A percentile compares a stretch with the other conserved stretches of the same genome.
Conservation (phyloP, 2,329 filamentous ascomycete genomes). For the Hypoxylon sp. region DNA sequence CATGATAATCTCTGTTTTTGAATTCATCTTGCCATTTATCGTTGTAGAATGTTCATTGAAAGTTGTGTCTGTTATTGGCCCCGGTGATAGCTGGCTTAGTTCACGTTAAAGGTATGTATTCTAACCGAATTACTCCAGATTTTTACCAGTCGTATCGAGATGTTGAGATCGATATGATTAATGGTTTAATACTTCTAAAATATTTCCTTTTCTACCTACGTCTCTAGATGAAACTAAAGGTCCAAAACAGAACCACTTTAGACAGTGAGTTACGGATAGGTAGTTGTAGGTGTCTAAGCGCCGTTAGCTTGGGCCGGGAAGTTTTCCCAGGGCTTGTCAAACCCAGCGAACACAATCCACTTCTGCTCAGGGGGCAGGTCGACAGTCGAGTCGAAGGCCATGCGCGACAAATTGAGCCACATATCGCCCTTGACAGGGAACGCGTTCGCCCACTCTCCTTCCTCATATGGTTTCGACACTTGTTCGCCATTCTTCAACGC, state of each 20-base stretch:
- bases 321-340: conserved; percentile 27
- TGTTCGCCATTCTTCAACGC: conserved; percentile 53
- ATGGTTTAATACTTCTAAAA: neutral
- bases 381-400: conserved; percentile 44
- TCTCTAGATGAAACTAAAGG: neutral
- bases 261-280: neutral
- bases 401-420: conserved; percentile 46
- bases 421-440: conserved; percentile 46
- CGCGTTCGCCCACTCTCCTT: conserved; percentile 23
- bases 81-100: neutral
- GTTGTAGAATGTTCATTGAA: neutral
- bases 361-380: conserved; percentile 25
- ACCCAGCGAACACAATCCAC: conserved; percentile 38
- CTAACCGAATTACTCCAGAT: neutral
- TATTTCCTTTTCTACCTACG: neutral
- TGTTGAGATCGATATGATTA: neutral
- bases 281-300: neutral
- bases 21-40: neutral
- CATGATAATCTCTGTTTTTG: neutral
- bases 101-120: neutral
- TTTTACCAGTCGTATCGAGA: neutral
- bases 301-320: neutral
- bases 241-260: neutral
- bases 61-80: neutral
- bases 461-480: conserved; percentile 37